Base-by-base conservation (phyloP, 2,329 filamentous ascomycete genomes). In the Chalaropsis thielavioides region DNA sequence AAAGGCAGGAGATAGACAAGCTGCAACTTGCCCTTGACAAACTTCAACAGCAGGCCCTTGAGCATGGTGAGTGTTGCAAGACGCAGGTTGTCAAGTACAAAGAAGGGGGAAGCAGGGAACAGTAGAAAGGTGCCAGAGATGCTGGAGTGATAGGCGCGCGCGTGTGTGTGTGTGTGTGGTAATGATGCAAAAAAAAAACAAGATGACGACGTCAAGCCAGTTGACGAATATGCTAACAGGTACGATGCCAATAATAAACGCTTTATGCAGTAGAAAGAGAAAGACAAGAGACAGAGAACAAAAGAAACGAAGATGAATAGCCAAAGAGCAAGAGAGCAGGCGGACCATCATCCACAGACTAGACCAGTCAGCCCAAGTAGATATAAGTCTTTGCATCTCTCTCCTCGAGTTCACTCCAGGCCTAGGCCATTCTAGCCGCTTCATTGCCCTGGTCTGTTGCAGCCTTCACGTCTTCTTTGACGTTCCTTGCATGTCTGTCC, bases 1-100 rank as follows among this genome's bases (percentile, higher is more conserved):
- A 77, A 65, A 61, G 76, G 76, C 22, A 77, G 44, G 40, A 77
- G 66, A 41, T 75, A 70, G 46, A 72, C 66, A 44, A 75, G 70
- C 65, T 71, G 67, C 65, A 71, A 49, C 27, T 65, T 62, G 38
- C 61, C 63, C 40, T 61, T 61, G 46, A 62, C 46, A 11, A 62
- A 59, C n/a, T 64, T 67, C 7, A 66, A 40, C 11, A 61, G 44
- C 19, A 64, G 40, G 38, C 22, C 27, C 10, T 60, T 60, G 17
- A 66, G 64, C 64, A 66, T 66, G 35, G 58, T 67, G 11, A 31
- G 15, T 13, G 17, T 54, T 38, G 15, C 6, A 19, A 51, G 17
- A 31, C 24, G 49, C 1, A 15, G 49, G 7, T 13, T 54, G 10
- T 3, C 49, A 5, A 1, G 22, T 31, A 19, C 44, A 38, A 44